Base-by-base conservation (phyloP, 148 eudicot species). In the Camellia granthamiana region DNA sequence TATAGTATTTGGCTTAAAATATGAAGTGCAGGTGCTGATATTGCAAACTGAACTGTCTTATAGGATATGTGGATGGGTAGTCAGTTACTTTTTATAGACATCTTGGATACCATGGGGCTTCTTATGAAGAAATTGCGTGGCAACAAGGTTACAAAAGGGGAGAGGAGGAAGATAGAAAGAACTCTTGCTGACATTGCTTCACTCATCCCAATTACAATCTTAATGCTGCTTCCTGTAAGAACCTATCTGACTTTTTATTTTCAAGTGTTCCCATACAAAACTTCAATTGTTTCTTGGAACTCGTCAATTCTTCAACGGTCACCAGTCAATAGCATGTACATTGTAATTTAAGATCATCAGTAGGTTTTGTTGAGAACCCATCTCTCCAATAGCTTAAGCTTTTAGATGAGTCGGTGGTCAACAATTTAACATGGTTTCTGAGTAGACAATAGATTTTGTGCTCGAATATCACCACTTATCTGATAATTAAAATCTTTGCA, bases 31-130 rank as follows among this genome's bases (percentile, higher is more conserved):
- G 73, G 38, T 77, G 81, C 78, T 82, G 38, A 80, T 21, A 72
- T 30, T 23, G 72, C 69, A 58, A 55, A 5, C 19, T 69, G 46
- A 72, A 81, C 14, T 52, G 38, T 72, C 21, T n/a, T 49, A 46
- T 74, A 88, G 90, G 87, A 83, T 84, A 61, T 86, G 44, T 82
- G 86, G 86, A 86, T 88, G 87, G 90, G 88, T 59, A 82, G 86
- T 72, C 88, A 80, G 43, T 68, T 88, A 64, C 84, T 86, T 21
- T 84, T 81, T 51, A 72, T 81, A 59, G 89, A 88, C 80, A 75
- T 84, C 41, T 56, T 69, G 58, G 81, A 80, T 21, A 54, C 81
- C 30, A 30, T 84, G 51, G 55, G 81, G 41, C 77, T 82, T 69
- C 30, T 81, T 30, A 67, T 38, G 76, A 88, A 88, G 83, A 73